Conservation (phyloP, 495 filamentous ascomycete genomes). For the Letharia columbiana region DNA sequence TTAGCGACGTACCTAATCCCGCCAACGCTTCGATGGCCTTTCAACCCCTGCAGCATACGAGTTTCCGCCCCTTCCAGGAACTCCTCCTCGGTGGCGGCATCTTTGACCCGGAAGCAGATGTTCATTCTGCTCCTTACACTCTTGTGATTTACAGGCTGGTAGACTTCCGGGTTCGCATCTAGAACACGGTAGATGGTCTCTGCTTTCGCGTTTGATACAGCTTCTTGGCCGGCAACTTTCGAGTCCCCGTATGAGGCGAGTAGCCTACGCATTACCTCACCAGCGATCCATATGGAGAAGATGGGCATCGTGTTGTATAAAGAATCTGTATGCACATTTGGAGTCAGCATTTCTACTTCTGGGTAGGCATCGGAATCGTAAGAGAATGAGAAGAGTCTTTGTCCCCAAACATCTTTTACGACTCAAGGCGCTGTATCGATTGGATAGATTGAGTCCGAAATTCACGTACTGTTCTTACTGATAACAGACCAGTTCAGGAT, state of each 20-base stretch:
- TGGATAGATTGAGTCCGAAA: not conserved
- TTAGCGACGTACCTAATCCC: constrained; percentile 35
- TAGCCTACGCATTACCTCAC: constrained; percentile 67
- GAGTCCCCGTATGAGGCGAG: constrained; percentile 48
- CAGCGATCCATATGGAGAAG: constrained; percentile 81
- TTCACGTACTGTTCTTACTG: constrained; percentile 55
- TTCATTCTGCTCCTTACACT: constrained; percentile 78
- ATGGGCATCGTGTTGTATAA: constrained; percentile 88
- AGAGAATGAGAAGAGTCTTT: too few relatives aligned
- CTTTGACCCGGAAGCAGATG: constrained; percentile 74
- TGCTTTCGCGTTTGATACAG: constrained; percentile 62
- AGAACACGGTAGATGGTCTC: constrained; percentile 62
- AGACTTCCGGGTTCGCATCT: constrained; percentile 60
- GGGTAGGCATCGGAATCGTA: too few relatives aligned
- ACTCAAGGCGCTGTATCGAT: not conserved
- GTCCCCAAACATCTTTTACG: not conserved
- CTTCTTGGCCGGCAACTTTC: constrained; percentile 65
- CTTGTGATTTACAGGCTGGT: constrained; percentile 65
- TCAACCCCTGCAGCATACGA: constrained; percentile 58
- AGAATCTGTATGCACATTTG: constrained; percentile 36
- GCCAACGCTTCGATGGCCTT: constrained; percentile 57
- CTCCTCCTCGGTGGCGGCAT: constrained; percentile 59
- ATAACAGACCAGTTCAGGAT: constrained; percentile 73
- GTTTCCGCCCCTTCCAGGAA: constrained; percentile 66
- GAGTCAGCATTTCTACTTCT: not conserved